These are phyloP conservation scores for Halenospora varia DNA, from an alignment of 495 filamentous ascomycete genomes.

Conservation along the genomic window DNA sequence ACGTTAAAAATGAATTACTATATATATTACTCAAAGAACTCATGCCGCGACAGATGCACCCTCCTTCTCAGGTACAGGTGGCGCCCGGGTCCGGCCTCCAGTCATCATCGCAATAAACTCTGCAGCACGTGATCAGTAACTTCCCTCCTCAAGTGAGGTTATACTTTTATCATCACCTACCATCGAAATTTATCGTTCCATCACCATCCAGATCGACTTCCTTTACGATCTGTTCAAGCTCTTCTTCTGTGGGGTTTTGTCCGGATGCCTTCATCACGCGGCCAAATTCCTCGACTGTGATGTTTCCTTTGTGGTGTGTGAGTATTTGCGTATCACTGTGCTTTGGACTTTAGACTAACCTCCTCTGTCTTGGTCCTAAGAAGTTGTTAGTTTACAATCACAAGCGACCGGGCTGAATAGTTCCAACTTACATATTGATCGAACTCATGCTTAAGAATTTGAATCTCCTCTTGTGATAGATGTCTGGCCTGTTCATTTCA, in stretches of 20 bases:
- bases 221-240: conserved; percentile 31
- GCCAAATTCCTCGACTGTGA: conserved; percentile 32
- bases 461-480: background rate
- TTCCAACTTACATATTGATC: background rate
- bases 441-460: background rate
- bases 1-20: no score
- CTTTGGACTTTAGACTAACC: no score
- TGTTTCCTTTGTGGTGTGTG: conserved; percentile 23
- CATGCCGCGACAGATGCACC: background rate
- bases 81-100: background rate
- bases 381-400: background rate
- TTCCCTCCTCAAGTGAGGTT: no score
- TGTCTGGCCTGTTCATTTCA: background rate
- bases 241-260: conserved; percentile 25
- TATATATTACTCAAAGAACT: no score
- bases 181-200: conserved; percentile 35
- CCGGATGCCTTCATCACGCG: conserved; percentile 33
- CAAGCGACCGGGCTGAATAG: background rate
- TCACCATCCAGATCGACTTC: conserved; percentile 35
- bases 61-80: background rate
- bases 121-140: no score
- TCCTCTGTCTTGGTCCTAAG: background rate
- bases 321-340: background rate
- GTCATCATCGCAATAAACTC: background rate
- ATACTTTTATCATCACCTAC: conserved; percentile 13